Base-by-base conservation (phyloP, 768 basidiomycete species). In the Lentinula edodes region DNA sequence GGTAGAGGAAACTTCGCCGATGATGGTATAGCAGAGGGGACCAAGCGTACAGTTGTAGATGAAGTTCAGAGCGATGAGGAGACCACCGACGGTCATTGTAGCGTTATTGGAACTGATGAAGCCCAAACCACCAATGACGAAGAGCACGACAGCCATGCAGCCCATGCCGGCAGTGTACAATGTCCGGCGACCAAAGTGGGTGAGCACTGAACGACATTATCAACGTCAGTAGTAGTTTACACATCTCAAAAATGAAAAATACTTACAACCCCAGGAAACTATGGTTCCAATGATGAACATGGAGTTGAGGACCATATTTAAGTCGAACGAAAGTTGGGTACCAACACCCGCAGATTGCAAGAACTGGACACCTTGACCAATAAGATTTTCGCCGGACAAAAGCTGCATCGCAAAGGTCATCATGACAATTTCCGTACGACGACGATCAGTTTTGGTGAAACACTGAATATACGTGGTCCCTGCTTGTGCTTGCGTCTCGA, bases 251-350 rank as follows among this genome's bases (percentile, higher is more conserved):
- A 16, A 36, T 4, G 38, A 35, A 52, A 50, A 38, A 2, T 36
- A 64, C 66, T 55, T n/a, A 67, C 66, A 60, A 58, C 61, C 58
- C 68, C 68, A 69, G 4, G 68, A 69, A 39, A 62, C 63, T 8
- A 69, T 56, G 16, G 68, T 69, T 58, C 68, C 68, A 57, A 69
- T 66, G 53, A 69, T 69, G 65, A 69, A 69, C 68, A 69, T 69
- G 46, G 68, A 65, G 62, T 69, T 69, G 20, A 69, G 60, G 2
- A 64, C 68, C 13, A 69, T 55, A 53, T 67, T 66, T 16, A 69
- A 48, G 54, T 66, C 65, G 56, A 60, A 69, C 1, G 66, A 34
- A 2, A 62, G 62, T 10, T 58, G 28, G 20, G 62, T 62, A 2
- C 59, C 60, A 36, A 68, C 56, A 34, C 67, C 67, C 0, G 67